These are phyloP conservation scores for Albifimbria verrucaria DNA, from an alignment of 2,329 filamentous ascomycete genomes.

Conservation along the genomic window DNA sequence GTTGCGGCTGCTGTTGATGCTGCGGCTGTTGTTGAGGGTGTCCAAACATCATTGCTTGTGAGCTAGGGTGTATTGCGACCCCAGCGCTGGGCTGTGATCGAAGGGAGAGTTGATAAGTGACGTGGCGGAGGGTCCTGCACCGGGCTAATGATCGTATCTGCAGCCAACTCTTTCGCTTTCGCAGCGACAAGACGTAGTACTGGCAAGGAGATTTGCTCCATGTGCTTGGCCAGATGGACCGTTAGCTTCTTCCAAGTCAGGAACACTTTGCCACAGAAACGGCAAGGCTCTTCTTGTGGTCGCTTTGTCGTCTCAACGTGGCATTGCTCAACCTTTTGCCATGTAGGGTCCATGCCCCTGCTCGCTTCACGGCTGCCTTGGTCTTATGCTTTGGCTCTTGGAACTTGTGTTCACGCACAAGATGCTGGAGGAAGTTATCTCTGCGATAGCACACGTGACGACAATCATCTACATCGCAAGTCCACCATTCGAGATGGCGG, in stretches of 20 bases:
- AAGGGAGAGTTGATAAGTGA: slow-evolving; percentile 21
- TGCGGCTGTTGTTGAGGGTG: neutral
- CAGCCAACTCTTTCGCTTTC: slow-evolving; percentile 44
- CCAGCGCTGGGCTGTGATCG: slow-evolving; percentile 15
- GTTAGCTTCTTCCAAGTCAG: slow-evolving; percentile 89
- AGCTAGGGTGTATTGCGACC: no score
- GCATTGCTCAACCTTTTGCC: slow-evolving; percentile 75
- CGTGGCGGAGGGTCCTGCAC: slow-evolving; percentile 54
- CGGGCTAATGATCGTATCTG: slow-evolving; percentile 65
- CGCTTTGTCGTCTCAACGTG: slow-evolving; percentile 63
- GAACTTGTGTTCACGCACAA: slow-evolving; percentile 88
- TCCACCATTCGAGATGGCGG: slow-evolving; percentile 88
- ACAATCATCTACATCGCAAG: slow-evolving; percentile 77
- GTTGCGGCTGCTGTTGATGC: slow-evolving; percentile 13
- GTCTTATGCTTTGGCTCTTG: slow-evolving; percentile 77
- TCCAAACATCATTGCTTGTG: neutral
- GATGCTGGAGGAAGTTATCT: slow-evolving; percentile 90
- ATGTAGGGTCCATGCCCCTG: slow-evolving; percentile 62
- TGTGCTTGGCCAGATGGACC: slow-evolving; percentile 89
- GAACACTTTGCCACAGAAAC: slow-evolving; percentile 80
- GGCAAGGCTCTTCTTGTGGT: slow-evolving; percentile 75
- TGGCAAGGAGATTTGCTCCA: slow-evolving; percentile 87
- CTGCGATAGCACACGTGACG: slow-evolving; percentile 79
- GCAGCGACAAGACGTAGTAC: slow-evolving; percentile 60
- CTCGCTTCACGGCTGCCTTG: slow-evolving; percentile 63